These are phyloP conservation scores for Pleurotus ostreatus DNA, from an alignment of 768 basidiomycete genomes.

Conservation along the genomic window DNA sequence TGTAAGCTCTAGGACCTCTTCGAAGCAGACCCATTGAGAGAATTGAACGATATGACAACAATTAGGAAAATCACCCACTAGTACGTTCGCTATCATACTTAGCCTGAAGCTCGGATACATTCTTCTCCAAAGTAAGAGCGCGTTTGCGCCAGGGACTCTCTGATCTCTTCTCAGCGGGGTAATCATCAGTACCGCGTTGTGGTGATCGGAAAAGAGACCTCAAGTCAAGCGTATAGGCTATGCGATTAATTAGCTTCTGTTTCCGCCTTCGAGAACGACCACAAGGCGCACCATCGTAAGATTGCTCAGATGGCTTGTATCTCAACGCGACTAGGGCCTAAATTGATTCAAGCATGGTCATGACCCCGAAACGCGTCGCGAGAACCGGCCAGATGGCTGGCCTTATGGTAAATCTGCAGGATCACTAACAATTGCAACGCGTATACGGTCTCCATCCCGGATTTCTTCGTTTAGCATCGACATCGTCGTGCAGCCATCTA, in stretches of 20 bases:
- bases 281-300: conserved; percentile 31
- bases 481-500: conserved; percentile 4
- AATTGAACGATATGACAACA: conserved; percentile 8
- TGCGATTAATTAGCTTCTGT: neutral
- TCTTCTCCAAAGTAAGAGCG: conserved; percentile 38
- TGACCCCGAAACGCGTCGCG: neutral
- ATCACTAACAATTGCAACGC: conserved; percentile 36
- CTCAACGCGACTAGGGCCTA: conserved; percentile 45
- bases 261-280: neutral
- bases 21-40: conserved; percentile 5
- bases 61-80: conserved; percentile 24
- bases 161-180: neutral
- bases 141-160: conserved; percentile 35
- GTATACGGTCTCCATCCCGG: conserved; percentile 28
- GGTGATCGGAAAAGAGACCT: conserved; percentile 18
- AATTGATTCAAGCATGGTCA: conserved; percentile 2
- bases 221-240: conserved; percentile 45
- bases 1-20: conserved; percentile 12
- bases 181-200: neutral
- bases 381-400: too few species aligned
- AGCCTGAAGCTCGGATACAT: conserved; percentile 31
- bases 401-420: too few species aligned
- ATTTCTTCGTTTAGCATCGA: conserved; percentile 10
- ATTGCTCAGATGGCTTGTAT: conserved; percentile 38
- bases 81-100: conserved; percentile 38